Evolutionary conservation across 2,329 filamentous ascomycete species (phyloP), one percentile per base, ranked within the genome.

Genomic region (Hortaea werneckii): DNA sequence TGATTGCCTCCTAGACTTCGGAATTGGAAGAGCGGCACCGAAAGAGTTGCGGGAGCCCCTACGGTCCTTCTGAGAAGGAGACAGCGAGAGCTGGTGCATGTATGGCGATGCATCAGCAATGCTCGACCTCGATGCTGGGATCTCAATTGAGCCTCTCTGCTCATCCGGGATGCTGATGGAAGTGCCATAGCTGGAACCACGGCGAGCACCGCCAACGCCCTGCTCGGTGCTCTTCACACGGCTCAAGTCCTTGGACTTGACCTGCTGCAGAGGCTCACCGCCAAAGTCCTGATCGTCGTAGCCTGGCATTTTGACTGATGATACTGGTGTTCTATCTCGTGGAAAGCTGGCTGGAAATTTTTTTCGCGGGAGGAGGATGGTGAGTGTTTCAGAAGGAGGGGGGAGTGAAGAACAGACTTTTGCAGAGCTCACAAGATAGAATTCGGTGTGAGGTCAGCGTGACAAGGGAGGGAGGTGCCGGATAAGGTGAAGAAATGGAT

Each of bases 1-100:
- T 4, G 82, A 85, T 57, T 78, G 76, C 55, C 82, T 76, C 65
- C 84, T 83, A 39, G 80, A 78, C 54, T 79, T 72, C 41, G 83
- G 83, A 55, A 87, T 87, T 43, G 83, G 83, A 11, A 87, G 75
- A 13, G 82, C 76, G 41, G 80, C 74, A 51, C 83, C 83, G 60
- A 87, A 87, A 12, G 82, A 87, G 75, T 87, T 87, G 52, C 83
- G 78, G 13, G 83, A 87, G 40, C 76, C 74, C 54, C 83, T 70
- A 50, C 83, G 73, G 54, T 83, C 79, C 64, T 73, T 79, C 71
- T 78, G 78, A 6, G 82, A 86, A 11, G 82, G 82, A 10, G 76
- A 71, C 40, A 81, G 67, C 58, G 79, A 84, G 58, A 87, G 71
- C 58, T 77, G 80, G 73, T 87, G 83, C 82, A 87, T 86, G 66